Base-by-base conservation (phyloP, 1,139 yeast genomes). In the Nematodospora anomalae region DNA sequence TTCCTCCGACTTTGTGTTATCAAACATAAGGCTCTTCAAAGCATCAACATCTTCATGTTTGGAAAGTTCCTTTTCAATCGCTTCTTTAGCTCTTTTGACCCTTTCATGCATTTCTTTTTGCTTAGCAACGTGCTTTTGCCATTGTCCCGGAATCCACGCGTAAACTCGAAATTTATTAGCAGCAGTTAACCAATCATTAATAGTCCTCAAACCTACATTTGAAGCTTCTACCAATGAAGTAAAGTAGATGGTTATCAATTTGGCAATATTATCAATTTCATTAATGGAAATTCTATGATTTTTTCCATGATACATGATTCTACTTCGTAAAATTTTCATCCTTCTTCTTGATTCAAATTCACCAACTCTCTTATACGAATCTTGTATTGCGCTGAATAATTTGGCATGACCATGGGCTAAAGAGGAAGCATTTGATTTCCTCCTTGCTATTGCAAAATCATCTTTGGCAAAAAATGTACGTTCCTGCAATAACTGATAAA, bases 321-420 rank as follows among this genome's bases (percentile, higher is more conserved):
- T 50, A 27, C 52, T 40, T 30, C 50, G 50, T 28, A 63, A 47
- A 1, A 59, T 42, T 4, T 44, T 44, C 14, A 47, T 45, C 24
- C 68, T 43, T 34, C 47, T 51, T 21, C 42, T 41, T 25, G 52
- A 49, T 41, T 64, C 70, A 41, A 47, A 62, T 21, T 52, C 51
- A 1, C 67, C 69, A 3, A 64, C 70, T 9, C 57, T 54, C 18
- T 52, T 57, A 42, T 64, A 64, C 1, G 58, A 50, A 26, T 60
- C 62, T 26, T 58, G 53, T 27, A 63, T 52, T 5, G 64, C 51
- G n/a, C 62, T 44, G 35, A 49, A 52, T 10, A 52, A 32, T 30
- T 51, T 50, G 16, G 45, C 44, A 30, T 47, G 52, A 2, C 57
- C 59, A 20, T 55, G 55, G 3, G 42, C 42, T 9, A 42, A 32